Evolutionary conservation across 2,329 filamentous ascomycete species (phyloP).

Genomic region (Cordyceps fumosorosea): DNA sequence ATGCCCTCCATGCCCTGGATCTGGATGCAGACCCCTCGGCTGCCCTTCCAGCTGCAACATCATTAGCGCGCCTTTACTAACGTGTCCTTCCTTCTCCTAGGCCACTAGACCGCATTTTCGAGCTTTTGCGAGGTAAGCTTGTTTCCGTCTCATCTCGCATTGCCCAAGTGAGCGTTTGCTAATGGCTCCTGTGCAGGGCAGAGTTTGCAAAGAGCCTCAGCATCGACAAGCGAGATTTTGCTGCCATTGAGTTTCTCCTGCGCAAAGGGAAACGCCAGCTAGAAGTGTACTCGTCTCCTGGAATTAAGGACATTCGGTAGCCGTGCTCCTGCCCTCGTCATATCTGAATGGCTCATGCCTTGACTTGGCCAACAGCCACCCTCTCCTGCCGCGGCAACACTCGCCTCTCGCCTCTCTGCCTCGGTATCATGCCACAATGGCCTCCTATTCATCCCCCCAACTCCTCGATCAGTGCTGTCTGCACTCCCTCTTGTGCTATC

Average conservation of each 20-base stretch:
- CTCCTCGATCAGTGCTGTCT: neutral
- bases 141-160: neutral
- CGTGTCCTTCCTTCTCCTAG: constrained; percentile 30
- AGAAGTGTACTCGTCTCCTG: constrained; percentile 71
- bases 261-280: constrained; percentile 77
- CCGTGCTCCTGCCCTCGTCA: constrained; percentile 2
- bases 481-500: constrained; percentile 10
- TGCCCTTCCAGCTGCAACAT: neutral
- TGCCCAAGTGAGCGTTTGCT: neutral
- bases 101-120: constrained; percentile 54
- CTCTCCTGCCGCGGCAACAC: neutral
- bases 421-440: neutral
- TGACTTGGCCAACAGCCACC: constrained; percentile 1
- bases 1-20: neutral
- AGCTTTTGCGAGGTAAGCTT: constrained; percentile 52
- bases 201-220: constrained; percentile 69
- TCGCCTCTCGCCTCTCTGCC: neutral
- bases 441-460: neutral
- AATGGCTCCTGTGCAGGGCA: constrained; percentile 36
- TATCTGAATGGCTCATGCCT: neutral
- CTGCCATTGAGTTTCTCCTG: constrained; percentile 76
- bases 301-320: constrained; percentile 67
- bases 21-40: neutral
- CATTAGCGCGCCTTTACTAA: constrained; percentile 6
- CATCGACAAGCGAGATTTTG: constrained; percentile 78